A percentile compares a stretch with the other conserved stretches of the same genome.
These are phyloP conservation scores for Cladophialophora immunda DNA, from an alignment of 2,329 filamentous ascomycete species.

Conservation along the genomic window DNA sequence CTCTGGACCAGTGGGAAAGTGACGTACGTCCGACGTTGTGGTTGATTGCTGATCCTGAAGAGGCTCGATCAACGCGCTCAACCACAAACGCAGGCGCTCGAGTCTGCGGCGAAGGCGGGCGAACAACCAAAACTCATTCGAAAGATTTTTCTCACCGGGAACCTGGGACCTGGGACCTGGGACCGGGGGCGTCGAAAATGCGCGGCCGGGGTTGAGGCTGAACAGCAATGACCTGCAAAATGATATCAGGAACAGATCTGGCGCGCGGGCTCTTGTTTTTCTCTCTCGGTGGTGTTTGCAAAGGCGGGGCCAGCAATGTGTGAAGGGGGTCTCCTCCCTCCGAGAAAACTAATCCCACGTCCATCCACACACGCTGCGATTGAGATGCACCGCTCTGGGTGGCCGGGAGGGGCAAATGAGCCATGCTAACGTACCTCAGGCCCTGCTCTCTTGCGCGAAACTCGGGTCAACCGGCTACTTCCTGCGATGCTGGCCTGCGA, in stretches of 20 bases:
- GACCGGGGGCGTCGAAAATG: too few relatives aligned
- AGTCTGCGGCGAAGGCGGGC: background rate
- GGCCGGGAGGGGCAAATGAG: background rate
- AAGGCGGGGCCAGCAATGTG: constrained; percentile 8
- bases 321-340: background rate
- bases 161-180: too few relatives aligned
- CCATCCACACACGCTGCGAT: background rate
- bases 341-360: constrained; percentile 11
- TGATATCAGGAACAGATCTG: constrained; percentile 31
- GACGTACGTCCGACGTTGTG: constrained; percentile 32
- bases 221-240: constrained; percentile 22
- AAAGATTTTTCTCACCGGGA: too few relatives aligned
- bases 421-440: constrained; percentile 11
- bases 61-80: constrained; percentile 5
- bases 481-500: constrained; percentile 19
- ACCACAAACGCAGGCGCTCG: background rate
- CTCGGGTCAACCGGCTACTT: constrained; percentile 31
- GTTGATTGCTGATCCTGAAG: constrained; percentile 22
- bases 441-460: constrained; percentile 17
- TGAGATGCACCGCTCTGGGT: background rate
- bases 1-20: constrained; percentile 26
- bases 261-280: constrained; percentile 15
- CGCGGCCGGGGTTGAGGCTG: constrained; percentile 21
- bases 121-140: background rate
- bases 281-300: constrained; percentile 4